phyloP scores from a whole-genome alignment of 495 filamentous ascomycete genomes.

The Neurospora sp. region DNA sequence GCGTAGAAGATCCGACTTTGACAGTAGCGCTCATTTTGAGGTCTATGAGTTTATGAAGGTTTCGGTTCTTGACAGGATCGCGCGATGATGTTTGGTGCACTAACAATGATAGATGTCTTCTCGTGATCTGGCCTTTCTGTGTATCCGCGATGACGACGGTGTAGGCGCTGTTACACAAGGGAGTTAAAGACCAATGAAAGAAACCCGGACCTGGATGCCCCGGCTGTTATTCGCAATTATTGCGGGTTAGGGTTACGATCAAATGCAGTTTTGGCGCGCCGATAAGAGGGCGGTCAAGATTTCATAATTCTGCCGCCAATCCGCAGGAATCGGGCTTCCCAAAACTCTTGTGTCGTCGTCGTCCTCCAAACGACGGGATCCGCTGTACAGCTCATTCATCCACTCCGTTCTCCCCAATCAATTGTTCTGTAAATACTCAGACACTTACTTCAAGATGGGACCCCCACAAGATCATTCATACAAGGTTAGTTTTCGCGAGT shows the following conservation, averaged over 20 bases:
- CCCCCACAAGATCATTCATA: not conserved
- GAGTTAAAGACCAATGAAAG: not conserved
- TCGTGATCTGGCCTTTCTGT: not conserved
- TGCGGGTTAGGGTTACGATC: not conserved
- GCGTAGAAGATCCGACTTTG: constrained; percentile 28
- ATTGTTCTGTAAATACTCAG: not conserved
- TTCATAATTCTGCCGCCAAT: not conserved
- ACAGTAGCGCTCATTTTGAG: constrained; percentile 21
- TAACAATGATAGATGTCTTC: not conserved
- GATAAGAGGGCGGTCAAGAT: not conserved
- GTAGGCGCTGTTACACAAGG: not conserved
- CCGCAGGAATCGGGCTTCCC: not conserved
- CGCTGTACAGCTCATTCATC: not conserved
- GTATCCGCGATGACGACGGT: not conserved
- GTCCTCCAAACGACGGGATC: not conserved
- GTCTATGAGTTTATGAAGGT: not conserved
- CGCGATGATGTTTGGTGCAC: not conserved
- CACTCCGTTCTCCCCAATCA: not conserved
- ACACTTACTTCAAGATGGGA: not conserved
- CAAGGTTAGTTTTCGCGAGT: not conserved
- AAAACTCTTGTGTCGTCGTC: not conserved
- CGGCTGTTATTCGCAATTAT: not conserved
- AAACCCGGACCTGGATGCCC: not conserved
- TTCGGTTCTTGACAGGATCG: not conserved
- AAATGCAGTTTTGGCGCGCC: not conserved